Percentiles rank a stretch among this genome's conserved stretches.
Conservation (phyloP, 768 basidiomycete genomes). For the Pisolithus microcarpus region DNA sequence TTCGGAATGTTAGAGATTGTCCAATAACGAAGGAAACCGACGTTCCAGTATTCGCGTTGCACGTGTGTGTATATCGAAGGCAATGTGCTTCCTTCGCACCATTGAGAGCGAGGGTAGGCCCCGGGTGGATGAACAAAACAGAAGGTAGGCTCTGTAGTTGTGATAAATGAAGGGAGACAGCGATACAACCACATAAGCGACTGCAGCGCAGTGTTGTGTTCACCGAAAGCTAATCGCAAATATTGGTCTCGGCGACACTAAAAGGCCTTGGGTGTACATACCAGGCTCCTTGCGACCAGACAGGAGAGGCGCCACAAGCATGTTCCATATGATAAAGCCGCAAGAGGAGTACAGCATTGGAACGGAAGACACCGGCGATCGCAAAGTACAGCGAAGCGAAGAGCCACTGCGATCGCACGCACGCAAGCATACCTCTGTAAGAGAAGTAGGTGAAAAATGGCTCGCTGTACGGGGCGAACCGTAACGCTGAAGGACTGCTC, state of each 20-base stretch:
- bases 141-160: slow-evolving; percentile 56
- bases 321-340: slow-evolving; percentile 76
- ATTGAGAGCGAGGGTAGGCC: slow-evolving; percentile 31
- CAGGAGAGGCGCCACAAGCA: slow-evolving; percentile 50
- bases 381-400: slow-evolving; percentile 55
- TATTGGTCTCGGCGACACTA: neutral
- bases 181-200: slow-evolving; percentile 39
- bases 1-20: slow-evolving; percentile 77
- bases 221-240: slow-evolving; percentile 27
- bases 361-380: slow-evolving; percentile 59
- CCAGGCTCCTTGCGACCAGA: slow-evolving; percentile 23
- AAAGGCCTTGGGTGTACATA: slow-evolving; percentile 10
- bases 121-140: slow-evolving; percentile 47
- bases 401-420: slow-evolving; percentile 38
- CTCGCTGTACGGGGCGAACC: slow-evolving; percentile 72
- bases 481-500: slow-evolving; percentile 69
- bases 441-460: slow-evolving; percentile 81
- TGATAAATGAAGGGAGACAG: slow-evolving; percentile 65
- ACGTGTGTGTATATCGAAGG: slow-evolving; percentile 80
- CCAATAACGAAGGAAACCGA: slow-evolving; percentile 86
- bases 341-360: slow-evolving; percentile 70
- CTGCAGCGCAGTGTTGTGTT: slow-evolving; percentile 29
- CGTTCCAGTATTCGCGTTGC: slow-evolving; percentile 81
- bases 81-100: slow-evolving; percentile 51
- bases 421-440: slow-evolving; percentile 42